Evolutionary conservation across 192 early-diverging fungal species (phyloP).

Genomic region (Powellomyces hirtus): DNA sequence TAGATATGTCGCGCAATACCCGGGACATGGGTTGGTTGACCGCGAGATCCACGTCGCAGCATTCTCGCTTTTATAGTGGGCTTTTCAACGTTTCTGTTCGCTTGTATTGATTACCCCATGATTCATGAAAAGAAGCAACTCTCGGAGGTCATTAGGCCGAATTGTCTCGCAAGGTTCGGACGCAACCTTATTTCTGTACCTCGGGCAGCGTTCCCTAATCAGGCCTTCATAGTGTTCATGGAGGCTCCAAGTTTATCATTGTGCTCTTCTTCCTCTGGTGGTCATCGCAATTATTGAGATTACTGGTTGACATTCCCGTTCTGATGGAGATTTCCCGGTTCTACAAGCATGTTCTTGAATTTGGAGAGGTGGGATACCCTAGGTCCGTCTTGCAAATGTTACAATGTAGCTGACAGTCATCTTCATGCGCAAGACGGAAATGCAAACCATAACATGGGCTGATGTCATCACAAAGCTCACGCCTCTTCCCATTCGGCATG

Average conservation of each 20-base stretch:
- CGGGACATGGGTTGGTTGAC: not conserved
- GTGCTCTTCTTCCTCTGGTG: conserved; percentile 71
- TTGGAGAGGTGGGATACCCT: conserved; percentile 61
- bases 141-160: conserved; percentile 71
- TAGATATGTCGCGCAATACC: not conserved
- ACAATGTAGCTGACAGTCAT: not conserved
- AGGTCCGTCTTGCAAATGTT: not conserved
- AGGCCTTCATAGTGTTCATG: conserved; percentile 24
- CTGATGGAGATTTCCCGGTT: conserved; percentile 84
- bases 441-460: conserved; percentile 85
- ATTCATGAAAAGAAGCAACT: conserved; percentile 69
- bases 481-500: conserved; percentile 33
- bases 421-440: conserved; percentile 57
- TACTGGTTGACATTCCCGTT: conserved; percentile 67
- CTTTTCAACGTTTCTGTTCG: conserved; percentile 85
- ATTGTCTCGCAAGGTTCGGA: conserved; percentile 59
- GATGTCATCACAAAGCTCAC: conserved; percentile 73
- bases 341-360: conserved; percentile 73
- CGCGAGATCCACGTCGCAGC: conserved; percentile 37
- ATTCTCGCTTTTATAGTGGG: conserved; percentile 83
- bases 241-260: conserved; percentile 53
- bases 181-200: not conserved
- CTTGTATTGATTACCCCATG: conserved; percentile 86
- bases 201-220: not conserved
- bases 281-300: conserved; percentile 67